Conservation (phyloP, 441 rosid genomes). For the Gossypium gossypioides region DNA sequence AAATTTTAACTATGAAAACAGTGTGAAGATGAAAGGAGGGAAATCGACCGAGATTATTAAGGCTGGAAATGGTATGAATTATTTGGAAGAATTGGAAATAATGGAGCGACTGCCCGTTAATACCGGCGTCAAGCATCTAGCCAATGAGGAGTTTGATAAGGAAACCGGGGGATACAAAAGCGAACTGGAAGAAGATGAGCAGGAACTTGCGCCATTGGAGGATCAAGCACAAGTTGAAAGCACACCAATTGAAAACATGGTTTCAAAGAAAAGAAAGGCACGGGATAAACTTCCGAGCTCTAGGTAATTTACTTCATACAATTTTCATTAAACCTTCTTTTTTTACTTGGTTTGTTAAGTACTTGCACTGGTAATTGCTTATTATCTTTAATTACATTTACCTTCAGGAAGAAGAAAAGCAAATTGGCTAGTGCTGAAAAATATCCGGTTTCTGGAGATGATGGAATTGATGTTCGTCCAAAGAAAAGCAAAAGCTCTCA, state of each 20-base stretch:
- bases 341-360: not conserved
- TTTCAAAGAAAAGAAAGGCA: constrained; percentile 70
- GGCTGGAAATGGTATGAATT: constrained; percentile 25
- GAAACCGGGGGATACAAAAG: constrained; percentile 54
- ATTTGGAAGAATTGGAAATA: constrained; percentile 25
- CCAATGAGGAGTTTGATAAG: constrained; percentile 56
- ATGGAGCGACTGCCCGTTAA: constrained; percentile 27
- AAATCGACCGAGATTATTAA: constrained; percentile 20
- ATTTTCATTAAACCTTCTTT: not conserved
- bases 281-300: constrained; percentile 43
- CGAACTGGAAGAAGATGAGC: constrained; percentile 41
- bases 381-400: not conserved
- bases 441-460: constrained; percentile 22
- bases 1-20: constrained; percentile 15
- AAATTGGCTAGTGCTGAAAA: constrained; percentile 38
- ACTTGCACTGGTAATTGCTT: not conserved
- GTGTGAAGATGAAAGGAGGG: constrained; percentile 52
- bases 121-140: constrained; percentile 38
- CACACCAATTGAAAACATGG: constrained; percentile 23
- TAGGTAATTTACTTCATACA: constrained; percentile 32
- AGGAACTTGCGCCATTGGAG: constrained; percentile 20
- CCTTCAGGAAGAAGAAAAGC: constrained; percentile 56
- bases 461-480: constrained; percentile 15
- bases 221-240: constrained; percentile 21
- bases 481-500: constrained; percentile 24